phyloP scores from a whole-genome alignment of 1,284 basidiomycete genomes.

The Athelia sp. region DNA sequence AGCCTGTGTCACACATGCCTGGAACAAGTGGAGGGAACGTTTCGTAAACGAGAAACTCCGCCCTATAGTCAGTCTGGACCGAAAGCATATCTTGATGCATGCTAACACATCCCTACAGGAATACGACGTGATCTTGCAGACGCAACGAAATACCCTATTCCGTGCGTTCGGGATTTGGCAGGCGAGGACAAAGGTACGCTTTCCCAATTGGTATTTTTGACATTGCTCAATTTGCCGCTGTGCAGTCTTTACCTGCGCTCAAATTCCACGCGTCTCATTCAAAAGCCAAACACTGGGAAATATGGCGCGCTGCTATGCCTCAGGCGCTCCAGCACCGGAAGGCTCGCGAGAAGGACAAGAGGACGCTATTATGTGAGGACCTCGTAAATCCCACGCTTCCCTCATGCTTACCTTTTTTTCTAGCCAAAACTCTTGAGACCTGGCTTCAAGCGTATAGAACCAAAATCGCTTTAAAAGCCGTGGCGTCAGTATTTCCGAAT shows the following conservation, averaged over 20 bases:
- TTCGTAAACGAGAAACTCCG: slow-evolving; percentile 59
- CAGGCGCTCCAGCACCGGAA: slow-evolving; percentile 56
- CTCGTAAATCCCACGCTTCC: slow-evolving; percentile 20
- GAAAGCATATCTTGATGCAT: not conserved
- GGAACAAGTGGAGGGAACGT: slow-evolving; percentile 74
- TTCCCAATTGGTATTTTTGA: not conserved
- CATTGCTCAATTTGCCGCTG: slow-evolving; percentile 7
- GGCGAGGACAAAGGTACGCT: slow-evolving; percentile 60
- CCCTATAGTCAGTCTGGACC: slow-evolving; percentile 46
- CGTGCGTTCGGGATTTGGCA: slow-evolving; percentile 69
- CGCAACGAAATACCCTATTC: slow-evolving; percentile 54
- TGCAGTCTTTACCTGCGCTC: slow-evolving; percentile 69
- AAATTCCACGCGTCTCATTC: slow-evolving; percentile 58
- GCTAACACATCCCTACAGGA: slow-evolving; percentile 39
- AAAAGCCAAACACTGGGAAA: slow-evolving; percentile 56
- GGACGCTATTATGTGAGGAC: slow-evolving; percentile 56
- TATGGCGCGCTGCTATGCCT: slow-evolving; percentile 68
- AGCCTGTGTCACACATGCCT: slow-evolving; percentile 43
- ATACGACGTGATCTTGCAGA: slow-evolving; percentile 49
- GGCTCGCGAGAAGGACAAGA: slow-evolving; percentile 58
- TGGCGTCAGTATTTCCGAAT: slow-evolving; percentile 55
- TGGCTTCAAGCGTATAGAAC: slow-evolving; percentile 65
- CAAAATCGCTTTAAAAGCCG: slow-evolving; percentile 71
- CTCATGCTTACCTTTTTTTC: slow-evolving; percentile 10
- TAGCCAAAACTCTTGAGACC: slow-evolving; percentile 55